Base-by-base conservation (phyloP, 345 rosid species). In the Cardamine chenopodiifolia region DNA sequence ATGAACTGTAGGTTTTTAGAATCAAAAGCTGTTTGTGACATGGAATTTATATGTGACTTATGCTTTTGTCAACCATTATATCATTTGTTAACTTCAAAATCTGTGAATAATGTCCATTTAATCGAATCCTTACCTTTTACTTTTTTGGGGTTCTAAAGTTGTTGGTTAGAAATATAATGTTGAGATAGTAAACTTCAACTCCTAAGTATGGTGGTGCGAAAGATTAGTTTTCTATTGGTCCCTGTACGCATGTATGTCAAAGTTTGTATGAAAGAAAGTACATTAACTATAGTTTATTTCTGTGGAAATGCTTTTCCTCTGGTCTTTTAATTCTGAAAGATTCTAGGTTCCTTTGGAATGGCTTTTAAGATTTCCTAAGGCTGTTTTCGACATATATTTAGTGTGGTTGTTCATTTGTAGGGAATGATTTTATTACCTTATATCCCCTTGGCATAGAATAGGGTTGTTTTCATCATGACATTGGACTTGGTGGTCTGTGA, bases 1-100 rank as follows among this genome's bases (percentile, higher is more conserved):
- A 59, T 61, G 53, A 52, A 14, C 29, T 61, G 75, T 60, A 60
- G 26, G 35, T 39, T 35, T 60, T 71, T 32, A 23, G 53, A 22
- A 22, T 35, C 67, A n/a, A 18, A 20, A 71, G 19, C 28, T 71
- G 49, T 23, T 37, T 58, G 25, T 34, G 50, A 62, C 10, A 25
- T 37, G 14, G 29, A 35, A 7, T 73, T 23, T 13, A 35, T 67
- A n/a, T 20, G 8, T 31, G 54, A 17, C 59, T 67, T 17, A 59
- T 48, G 52, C 37, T 56, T 65, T 74, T 58, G 37, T 58, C 57
- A 45, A 19, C 32, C 53, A 40, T 35, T 32, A 15, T 31, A 2
- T 26, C 31, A 1, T 42, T 40, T 52, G 12, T 45, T 13, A 17
- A 53, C 58, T 11, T 56, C 20, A 66, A 20, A 14, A 26, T 26